phyloP scores from a whole-genome alignment of 192 early-diverging fungal species.

The Dissophora globulifera region DNA sequence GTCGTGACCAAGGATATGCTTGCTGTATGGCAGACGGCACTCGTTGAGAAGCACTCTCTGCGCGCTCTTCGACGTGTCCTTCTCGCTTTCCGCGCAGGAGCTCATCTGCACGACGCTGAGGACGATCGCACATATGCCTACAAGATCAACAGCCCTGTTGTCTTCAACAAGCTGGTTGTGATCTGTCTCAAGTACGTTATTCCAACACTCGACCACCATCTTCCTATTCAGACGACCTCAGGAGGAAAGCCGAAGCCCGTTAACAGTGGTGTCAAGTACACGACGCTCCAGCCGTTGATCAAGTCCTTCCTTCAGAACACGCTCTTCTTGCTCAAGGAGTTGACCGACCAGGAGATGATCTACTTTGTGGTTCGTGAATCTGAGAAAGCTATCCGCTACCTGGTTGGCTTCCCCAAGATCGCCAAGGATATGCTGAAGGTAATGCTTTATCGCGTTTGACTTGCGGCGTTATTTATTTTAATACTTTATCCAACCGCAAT shows the following conservation, averaged over 20 bases:
- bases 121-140: slow-evolving; percentile 63
- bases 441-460: too few species aligned
- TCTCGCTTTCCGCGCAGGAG: slow-evolving; percentile 85
- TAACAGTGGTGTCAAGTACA: slow-evolving; percentile 71
- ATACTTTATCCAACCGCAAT: too few species aligned
- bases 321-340: slow-evolving; percentile 78
- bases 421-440: slow-evolving; percentile 88
- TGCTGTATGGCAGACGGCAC: slow-evolving; percentile 71
- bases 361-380: slow-evolving; percentile 87
- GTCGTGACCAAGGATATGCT: slow-evolving; percentile 82
- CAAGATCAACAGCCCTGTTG: slow-evolving; percentile 74
- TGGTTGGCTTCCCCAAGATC: slow-evolving; percentile 82
- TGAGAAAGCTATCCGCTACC: slow-evolving; percentile 78
- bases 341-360: slow-evolving; percentile 88
- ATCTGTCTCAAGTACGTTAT: slow-evolving; percentile 77
- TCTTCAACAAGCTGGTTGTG: slow-evolving; percentile 87
- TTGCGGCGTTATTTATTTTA: neutral
- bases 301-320: slow-evolving; percentile 86
- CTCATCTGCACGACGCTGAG: slow-evolving; percentile 78
- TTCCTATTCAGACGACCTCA: slow-evolving; percentile 48
- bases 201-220: slow-evolving; percentile 74
- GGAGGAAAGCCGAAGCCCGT: slow-evolving; percentile 50
- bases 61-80: slow-evolving; percentile 77
- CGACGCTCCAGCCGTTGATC: slow-evolving; percentile 75
- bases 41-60: slow-evolving; percentile 72